Evolutionary conservation across 768 basidiomycete species (phyloP), one percentile per base, ranked within the genome.

Genomic region (Erythrobasidium yunnanense): DNA sequence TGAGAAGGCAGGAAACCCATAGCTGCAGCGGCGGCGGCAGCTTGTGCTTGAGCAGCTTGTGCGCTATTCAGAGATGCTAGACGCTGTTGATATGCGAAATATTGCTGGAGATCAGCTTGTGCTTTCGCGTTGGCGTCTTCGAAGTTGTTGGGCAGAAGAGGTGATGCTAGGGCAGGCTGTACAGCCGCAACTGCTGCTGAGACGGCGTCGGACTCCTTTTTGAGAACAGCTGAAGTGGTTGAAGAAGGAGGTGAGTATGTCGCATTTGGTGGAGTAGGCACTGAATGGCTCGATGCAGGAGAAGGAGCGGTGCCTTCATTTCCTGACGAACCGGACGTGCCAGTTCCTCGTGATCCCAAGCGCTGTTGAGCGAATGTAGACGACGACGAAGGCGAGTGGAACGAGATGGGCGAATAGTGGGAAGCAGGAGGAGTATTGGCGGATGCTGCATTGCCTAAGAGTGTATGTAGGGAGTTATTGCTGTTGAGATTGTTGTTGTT

Each of bases 81-180:
- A 29, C 60, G 46, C 23, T 63, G 60, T 25, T 63, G 60, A 35
- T 63, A 46, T 23, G 38, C 42, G 13, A 63, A 50, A 27, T 50
- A 63, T n/a, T 46, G 25, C 32, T 63, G 60, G 3, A 63, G 22
- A 6, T 63, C 60, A 51, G 23, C n/a, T 23, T 63, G 60, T 18
- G 60, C 60, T 33, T 63, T 63, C 11, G 38, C 38, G n/a, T n/a
- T n/a, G n/a, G n/a, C 38, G 11, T n/a, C 38, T n/a, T 15, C 47
- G 7, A 63, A 23, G n/a, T 63, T 49, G 30, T 2, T 7, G 11
- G 46, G 60, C 8, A 23, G 32, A 49, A 49, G 42, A 33, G 49
- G 46, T 18, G 46, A 29, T 29, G 47, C 46, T 50, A 51, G 60
- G 15, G 60, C 60, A 25, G 46, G 32, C 32, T 51, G 32, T 18